Percentiles rank a stretch among this genome's conserved stretches.
Conservation (phyloP, 805 yeast species). For the Saccharomycopsis sp. region DNA sequence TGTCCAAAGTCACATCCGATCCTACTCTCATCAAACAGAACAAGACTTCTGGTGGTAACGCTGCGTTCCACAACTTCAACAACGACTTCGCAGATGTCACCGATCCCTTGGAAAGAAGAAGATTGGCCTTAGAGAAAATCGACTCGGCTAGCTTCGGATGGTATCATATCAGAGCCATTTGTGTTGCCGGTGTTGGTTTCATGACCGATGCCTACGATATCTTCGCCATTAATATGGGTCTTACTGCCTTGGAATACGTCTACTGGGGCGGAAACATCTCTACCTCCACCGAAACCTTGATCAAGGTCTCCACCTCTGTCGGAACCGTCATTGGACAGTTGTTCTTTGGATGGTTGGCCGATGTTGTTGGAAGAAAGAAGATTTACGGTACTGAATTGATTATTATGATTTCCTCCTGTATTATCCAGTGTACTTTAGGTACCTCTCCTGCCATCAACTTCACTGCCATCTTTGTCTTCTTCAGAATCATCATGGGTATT, state of each 20-base stretch:
- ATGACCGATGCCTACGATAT: slow-evolving; percentile 90
- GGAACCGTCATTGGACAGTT: slow-evolving; percentile 92
- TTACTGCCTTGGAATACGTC: slow-evolving; percentile 71
- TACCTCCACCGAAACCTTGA: slow-evolving; percentile 61
- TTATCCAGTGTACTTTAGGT: slow-evolving; percentile 73
- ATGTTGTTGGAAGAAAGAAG: slow-evolving; percentile 76
- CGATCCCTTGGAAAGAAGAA: slow-evolving; percentile 82
- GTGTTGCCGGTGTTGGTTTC: slow-evolving; percentile 92
- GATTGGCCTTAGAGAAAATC: slow-evolving; percentile 76
- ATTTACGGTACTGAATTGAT: slow-evolving; percentile 85
- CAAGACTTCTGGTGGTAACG: slow-evolving; percentile 64
- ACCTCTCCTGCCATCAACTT: slow-evolving; percentile 64
- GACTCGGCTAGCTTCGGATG: slow-evolving; percentile 75
- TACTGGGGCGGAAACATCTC: slow-evolving; percentile 66
- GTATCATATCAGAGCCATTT: slow-evolving; percentile 76
- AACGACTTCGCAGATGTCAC: slow-evolving; percentile 76
- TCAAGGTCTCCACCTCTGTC: slow-evolving; percentile 86
- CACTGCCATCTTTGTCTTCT: slow-evolving; percentile 65
- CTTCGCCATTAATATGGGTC: slow-evolving; percentile 80
- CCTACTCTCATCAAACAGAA: not conserved
- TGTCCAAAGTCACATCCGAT: not conserved
- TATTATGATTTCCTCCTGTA: slow-evolving; percentile 72
- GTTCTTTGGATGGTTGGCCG: slow-evolving; percentile 78
- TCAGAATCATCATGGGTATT: slow-evolving; percentile 86
- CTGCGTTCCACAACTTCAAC: slow-evolving; percentile 78